A percentile compares a stretch with the other conserved stretches of the same genome.
Conservation (phyloP, 163 green algal species). For the Scenedesmus sp. region DNA sequence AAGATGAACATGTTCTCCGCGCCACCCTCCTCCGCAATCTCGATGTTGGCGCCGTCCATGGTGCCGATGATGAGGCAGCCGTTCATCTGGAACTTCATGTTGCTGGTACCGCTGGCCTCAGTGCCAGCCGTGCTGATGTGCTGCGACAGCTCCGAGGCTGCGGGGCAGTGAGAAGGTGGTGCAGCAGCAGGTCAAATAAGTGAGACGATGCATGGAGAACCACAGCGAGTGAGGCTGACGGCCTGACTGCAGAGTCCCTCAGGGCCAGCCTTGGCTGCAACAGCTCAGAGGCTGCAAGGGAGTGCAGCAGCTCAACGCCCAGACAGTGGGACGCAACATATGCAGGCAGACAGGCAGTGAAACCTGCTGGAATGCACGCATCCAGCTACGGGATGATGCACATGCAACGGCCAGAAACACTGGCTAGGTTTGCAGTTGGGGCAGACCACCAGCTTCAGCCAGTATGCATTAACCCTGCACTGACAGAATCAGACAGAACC, state of each 20-base stretch:
- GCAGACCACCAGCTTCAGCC: no score
- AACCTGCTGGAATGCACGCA: no score
- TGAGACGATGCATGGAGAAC: no score
- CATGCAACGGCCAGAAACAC: no score
- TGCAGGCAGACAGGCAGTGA: no score
- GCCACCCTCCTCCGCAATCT: conserved; percentile 94
- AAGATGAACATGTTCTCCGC: conserved; percentile 85
- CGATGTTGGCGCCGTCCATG: conserved; percentile 99
- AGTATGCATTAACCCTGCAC: no score
- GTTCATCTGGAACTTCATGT: conserved; percentile 99
- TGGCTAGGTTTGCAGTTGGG: no score
- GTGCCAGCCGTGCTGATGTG: conserved; percentile 98
- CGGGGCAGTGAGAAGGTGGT: neutral
- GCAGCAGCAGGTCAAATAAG: neutral
- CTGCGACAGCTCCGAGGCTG: conserved; percentile 92
- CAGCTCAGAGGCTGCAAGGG: conserved; percentile 74
- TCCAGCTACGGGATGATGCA: no score
- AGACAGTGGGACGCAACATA: no score
- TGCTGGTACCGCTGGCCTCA: conserved; percentile 97
- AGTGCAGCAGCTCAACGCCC: neutral
- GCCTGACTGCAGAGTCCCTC: no score
- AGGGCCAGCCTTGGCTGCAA: conserved; percentile 93
- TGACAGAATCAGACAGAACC: no score
- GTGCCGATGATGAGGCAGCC: conserved; percentile 90
- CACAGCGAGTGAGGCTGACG: no score